Conservation (phyloP, 495 filamentous ascomycete species). For the Usnea hakonensis region DNA sequence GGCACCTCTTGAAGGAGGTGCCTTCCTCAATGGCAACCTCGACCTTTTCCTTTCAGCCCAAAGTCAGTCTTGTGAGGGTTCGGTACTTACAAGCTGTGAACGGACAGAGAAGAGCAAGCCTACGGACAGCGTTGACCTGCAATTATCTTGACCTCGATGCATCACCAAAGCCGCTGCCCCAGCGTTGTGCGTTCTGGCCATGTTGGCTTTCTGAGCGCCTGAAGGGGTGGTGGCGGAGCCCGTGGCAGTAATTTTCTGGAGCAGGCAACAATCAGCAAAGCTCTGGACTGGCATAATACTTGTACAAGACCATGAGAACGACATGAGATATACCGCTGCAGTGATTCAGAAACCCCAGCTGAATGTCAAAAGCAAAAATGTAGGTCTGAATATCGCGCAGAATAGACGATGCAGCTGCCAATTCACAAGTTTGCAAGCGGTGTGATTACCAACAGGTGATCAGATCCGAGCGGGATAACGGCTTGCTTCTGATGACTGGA, state of each 20-base stretch:
- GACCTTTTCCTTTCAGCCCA: conserved; percentile 5
- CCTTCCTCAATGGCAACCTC: conserved; percentile 20
- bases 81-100: conserved; percentile 16
- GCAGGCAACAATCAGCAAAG: background rate
- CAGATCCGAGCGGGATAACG: background rate
- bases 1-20: conserved; percentile 18
- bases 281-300: background rate
- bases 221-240: background rate
- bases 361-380: background rate
- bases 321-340: background rate
- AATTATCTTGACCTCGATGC: conserved; percentile 19
- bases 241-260: conserved; percentile 15
- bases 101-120: conserved; percentile 23
- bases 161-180: conserved; percentile 21
- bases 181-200: conserved; percentile 19
- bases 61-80: background rate
- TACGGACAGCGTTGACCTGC: conserved; percentile 8
- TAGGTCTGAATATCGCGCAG: background rate
- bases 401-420: background rate
- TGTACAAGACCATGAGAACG: background rate
- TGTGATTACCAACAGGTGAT: background rate
- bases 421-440: background rate
- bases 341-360: background rate
- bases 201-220: conserved; percentile 5
- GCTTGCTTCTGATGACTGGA: background rate